Conservation (phyloP, 805 yeast species). For the Sugiyamaella valdiviana region DNA sequence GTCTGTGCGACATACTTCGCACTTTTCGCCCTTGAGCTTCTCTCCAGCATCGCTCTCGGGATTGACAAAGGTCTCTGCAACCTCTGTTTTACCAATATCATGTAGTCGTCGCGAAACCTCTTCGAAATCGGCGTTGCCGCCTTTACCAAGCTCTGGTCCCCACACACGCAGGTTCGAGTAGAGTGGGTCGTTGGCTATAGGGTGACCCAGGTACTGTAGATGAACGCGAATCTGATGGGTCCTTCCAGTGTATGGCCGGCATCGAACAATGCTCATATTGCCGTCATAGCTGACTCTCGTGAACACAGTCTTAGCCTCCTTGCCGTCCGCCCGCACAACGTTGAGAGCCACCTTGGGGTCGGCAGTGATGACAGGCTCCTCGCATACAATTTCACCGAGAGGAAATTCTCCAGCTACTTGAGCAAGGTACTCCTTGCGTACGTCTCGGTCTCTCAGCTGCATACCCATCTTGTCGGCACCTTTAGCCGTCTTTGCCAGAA, state of each 20-base stretch:
- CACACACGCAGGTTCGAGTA: slow-evolving; percentile 74
- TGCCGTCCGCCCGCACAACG: slow-evolving; percentile 53
- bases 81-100: slow-evolving; percentile 60
- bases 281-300: slow-evolving; percentile 63
- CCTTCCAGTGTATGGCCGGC: slow-evolving; percentile 86
- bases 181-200: slow-evolving; percentile 89
- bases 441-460: slow-evolving; percentile 63
- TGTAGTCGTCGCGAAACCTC: slow-evolving; percentile 47
- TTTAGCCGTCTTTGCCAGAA: slow-evolving; percentile 72
- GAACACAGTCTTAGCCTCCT: slow-evolving; percentile 71
- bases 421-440: slow-evolving; percentile 78
- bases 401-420: slow-evolving; percentile 87
- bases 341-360: slow-evolving; percentile 71
- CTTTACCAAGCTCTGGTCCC: slow-evolving; percentile 70
- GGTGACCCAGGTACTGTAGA: slow-evolving; percentile 78
- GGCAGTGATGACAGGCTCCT: slow-evolving; percentile 59
- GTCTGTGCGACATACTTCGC: slow-evolving; percentile 62
- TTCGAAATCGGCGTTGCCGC: slow-evolving; percentile 45
- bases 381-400: slow-evolving; percentile 46
- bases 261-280: slow-evolving; percentile 62
- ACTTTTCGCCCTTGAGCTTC: slow-evolving; percentile 48
- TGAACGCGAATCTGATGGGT: slow-evolving; percentile 96
- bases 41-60: slow-evolving; percentile 53
- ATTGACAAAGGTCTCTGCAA: slow-evolving; percentile 59
- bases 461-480: slow-evolving; percentile 72